Evolutionary conservation across 345 rosid species (phyloP).

Genomic region (Melaleuca alternifolia): DNA sequence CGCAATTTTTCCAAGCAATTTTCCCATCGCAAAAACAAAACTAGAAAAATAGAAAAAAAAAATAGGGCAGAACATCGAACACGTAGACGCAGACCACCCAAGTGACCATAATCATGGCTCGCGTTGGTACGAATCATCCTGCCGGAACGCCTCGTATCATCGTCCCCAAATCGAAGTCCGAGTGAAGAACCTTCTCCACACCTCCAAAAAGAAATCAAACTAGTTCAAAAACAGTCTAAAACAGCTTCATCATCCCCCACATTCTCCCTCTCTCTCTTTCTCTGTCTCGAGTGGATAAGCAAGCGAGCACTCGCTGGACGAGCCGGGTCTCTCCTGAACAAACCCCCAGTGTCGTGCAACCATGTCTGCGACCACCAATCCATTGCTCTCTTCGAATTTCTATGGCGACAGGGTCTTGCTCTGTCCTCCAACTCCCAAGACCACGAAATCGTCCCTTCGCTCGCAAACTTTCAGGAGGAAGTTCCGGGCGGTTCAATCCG

Average conservation of each 20-base stretch:
- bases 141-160: background rate
- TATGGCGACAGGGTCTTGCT: conserved; percentile 4
- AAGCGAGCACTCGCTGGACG: background rate
- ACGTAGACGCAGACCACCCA: background rate
- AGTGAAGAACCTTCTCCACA: background rate
- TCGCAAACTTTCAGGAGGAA: background rate
- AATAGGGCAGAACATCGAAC: background rate
- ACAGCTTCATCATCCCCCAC: background rate
- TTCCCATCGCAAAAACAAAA: background rate
- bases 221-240: background rate
- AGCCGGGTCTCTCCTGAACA: background rate
- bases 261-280: background rate
- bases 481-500: background rate
- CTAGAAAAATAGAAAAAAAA: background rate
- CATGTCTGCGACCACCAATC: conserved; percentile 10
- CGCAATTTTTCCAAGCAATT: background rate
- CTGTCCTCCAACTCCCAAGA: conserved; percentile 17
- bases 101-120: background rate
- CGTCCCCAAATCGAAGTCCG: background rate
- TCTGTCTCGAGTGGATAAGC: background rate
- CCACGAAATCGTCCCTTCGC: conserved; percentile 3
- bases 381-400: conserved; percentile 18
- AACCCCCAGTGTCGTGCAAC: background rate
- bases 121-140: background rate
- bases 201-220: no score